A percentile compares a stretch with the other conserved stretches of the same genome.
Evolutionary conservation across 495 filamentous ascomycete species (phyloP).

Genomic region (Lophiotrema nucula): DNA sequence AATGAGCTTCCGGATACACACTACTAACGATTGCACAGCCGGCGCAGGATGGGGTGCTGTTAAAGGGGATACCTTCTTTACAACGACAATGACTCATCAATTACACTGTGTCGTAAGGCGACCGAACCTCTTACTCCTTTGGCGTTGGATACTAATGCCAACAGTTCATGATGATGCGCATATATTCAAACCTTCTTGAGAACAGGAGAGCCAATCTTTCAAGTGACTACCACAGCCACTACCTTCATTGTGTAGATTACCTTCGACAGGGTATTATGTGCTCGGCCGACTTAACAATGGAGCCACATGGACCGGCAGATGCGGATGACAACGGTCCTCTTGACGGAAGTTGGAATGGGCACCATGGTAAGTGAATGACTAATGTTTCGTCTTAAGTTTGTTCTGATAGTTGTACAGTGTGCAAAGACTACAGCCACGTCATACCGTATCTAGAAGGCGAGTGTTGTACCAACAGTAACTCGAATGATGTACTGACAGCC

Average conservation of each 20-base stretch:
- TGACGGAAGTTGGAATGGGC: slow-evolving; percentile 10
- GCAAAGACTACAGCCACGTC: slow-evolving; percentile 10
- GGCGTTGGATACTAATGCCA: neutral
- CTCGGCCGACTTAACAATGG: slow-evolving; percentile 6
- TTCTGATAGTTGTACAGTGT: neutral
- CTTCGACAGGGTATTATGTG: slow-evolving; percentile 9
- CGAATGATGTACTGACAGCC: neutral
- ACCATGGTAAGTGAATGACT: slow-evolving; percentile 4
- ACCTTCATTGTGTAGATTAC: slow-evolving; percentile 9
- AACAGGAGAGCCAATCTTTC: neutral
- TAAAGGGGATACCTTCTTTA: neutral
- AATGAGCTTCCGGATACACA: neutral
- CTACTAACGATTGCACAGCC: too few species aligned
- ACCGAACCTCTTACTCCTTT: neutral
- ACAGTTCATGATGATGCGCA: slow-evolving; percentile 10
- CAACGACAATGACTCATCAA: slow-evolving; percentile 12
- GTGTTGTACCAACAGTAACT: neutral
- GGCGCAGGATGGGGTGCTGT: neutral
- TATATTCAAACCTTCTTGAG: neutral
- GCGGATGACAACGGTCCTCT: slow-evolving; percentile 4
- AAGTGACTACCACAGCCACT: slow-evolving; percentile 5
- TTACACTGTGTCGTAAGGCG: slow-evolving; percentile 9
- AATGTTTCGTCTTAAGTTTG: neutral
- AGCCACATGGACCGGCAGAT: neutral
- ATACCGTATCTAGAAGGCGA: slow-evolving; percentile 5